Evolutionary conservation across 164 flowering plant species (phyloP).

Genomic region (Stephania yunnanensis): DNA sequence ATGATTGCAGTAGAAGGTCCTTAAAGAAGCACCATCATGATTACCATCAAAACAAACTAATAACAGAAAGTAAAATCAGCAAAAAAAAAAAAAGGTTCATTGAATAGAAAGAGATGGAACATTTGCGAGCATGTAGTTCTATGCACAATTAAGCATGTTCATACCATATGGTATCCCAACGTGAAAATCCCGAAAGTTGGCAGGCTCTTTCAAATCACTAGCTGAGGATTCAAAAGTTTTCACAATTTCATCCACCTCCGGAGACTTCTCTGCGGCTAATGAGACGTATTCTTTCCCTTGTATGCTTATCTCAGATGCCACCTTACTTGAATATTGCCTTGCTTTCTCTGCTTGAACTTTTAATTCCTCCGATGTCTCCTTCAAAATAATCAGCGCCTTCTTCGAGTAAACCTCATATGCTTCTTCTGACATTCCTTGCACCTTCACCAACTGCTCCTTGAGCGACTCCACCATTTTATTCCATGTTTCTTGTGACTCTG

Average conservation of each 20-base stretch:
- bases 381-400: constrained; percentile 50
- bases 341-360: constrained; percentile 82
- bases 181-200: constrained; percentile 62
- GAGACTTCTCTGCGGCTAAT: constrained; percentile 57
- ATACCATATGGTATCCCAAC: constrained; percentile 96
- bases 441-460: constrained; percentile 72
- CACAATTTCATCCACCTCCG: constrained; percentile 79
- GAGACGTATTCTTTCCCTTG: constrained; percentile 62
- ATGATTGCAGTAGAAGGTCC: neutral
- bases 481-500: constrained; percentile 72
- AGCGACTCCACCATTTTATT: constrained; percentile 52
- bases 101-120: neutral
- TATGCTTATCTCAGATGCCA: constrained; percentile 54
- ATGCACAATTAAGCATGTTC: neutral
- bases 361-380: constrained; percentile 58
- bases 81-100: neutral
- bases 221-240: constrained; percentile 55
- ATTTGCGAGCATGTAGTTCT: neutral
- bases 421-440: constrained; percentile 73
- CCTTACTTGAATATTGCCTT: constrained; percentile 44
- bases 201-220: constrained; percentile 45
- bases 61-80: neutral
- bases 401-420: constrained; percentile 67
- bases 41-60: neutral
- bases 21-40: neutral